Evolutionary conservation across 768 basidiomycete genomes (phyloP), one percentile per base, ranked within the genome.

Genomic region (Mycena latifolia): DNA sequence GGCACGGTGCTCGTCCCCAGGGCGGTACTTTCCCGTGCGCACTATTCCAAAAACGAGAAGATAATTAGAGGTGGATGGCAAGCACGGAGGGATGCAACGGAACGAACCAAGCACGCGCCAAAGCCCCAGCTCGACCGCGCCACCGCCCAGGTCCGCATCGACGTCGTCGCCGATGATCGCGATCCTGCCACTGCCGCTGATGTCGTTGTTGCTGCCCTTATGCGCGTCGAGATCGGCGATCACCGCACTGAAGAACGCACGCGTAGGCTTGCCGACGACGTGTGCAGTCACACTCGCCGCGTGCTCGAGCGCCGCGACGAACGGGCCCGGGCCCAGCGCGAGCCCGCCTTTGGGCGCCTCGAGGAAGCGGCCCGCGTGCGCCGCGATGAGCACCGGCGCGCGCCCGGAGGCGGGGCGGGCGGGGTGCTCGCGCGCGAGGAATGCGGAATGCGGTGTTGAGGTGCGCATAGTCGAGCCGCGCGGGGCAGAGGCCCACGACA

Each of bases 401-500:
- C 56, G 22, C 41, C 43, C 35, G 43, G 54, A 29, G 3, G 4
- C 33, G n/a, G 33, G 14, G 33, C 33, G 33, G 15, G 56, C n/a
- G 39, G 71, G 45, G 35, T 73, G 53, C 60, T 87, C 86, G 6
- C 82, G 78, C 52, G 82, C 79, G 48, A 92, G 84, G n/a, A 24
- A 92, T 81, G 5, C 89, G 85, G 67, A 92, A 92, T 0, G 91
- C 91, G 11, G 80, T 80, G 74, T 91, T 91, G 45, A 93, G 82
- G 55, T 80, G 74, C 1, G 77, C 72, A 71, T 91, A 92, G 47
- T 83, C 80, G 63, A 91, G 80, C 3, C 78, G 66, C 1, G 75
- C 62, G 1, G 88, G 88, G 0, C 89, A 83, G 20, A 90, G 81
- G 7, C 90, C 89, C 18, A 92, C 75, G n/a, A 92, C 83, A 27